Evolutionary conservation across 2,329 filamentous ascomycete species (phyloP).

Genomic region (Ophiobolus disseminans): DNA sequence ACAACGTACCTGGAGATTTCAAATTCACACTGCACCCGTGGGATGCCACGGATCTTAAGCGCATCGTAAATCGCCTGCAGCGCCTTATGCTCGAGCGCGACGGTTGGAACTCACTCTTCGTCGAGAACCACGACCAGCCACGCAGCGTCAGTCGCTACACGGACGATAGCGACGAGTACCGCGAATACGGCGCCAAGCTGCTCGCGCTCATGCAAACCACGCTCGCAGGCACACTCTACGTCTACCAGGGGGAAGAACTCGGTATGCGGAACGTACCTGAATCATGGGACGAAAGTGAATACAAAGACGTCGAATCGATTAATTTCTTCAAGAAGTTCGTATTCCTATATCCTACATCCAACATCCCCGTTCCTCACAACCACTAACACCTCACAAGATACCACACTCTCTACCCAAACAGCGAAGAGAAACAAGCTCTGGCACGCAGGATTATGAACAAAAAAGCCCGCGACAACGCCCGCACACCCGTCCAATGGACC

Average conservation of each 20-base stretch:
- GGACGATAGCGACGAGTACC: slow-evolving; percentile 56
- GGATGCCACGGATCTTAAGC: slow-evolving; percentile 44
- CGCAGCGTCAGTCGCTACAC: slow-evolving; percentile 57
- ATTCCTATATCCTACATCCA: background rate
- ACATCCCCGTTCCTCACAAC: too few species aligned
- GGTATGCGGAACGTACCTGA: slow-evolving; percentile 58
- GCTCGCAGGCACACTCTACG: slow-evolving; percentile 56
- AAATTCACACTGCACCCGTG: slow-evolving; percentile 43
- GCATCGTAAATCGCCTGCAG: slow-evolving; percentile 43
- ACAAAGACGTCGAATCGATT: slow-evolving; percentile 62
- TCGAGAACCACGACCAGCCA: slow-evolving; percentile 63
- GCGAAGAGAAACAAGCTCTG: slow-evolving; percentile 34
- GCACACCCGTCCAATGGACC: slow-evolving; percentile 73
- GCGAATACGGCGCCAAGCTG: slow-evolving; percentile 57
- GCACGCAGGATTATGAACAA: slow-evolving; percentile 57
- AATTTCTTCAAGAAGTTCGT: slow-evolving; percentile 59
- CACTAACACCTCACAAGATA: slow-evolving; percentile 22
- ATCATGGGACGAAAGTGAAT: slow-evolving; percentile 54
- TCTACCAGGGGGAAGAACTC: slow-evolving; percentile 61
- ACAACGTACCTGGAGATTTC: slow-evolving; percentile 47
- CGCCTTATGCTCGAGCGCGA: slow-evolving; percentile 48
- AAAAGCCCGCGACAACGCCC: slow-evolving; percentile 70
- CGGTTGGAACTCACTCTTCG: slow-evolving; percentile 59
- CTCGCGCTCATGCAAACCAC: slow-evolving; percentile 58
- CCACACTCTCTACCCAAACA: slow-evolving; percentile 36